Conservation (phyloP, 164 flowering plant genomes). For the Magnolia kwangsiensis region DNA sequence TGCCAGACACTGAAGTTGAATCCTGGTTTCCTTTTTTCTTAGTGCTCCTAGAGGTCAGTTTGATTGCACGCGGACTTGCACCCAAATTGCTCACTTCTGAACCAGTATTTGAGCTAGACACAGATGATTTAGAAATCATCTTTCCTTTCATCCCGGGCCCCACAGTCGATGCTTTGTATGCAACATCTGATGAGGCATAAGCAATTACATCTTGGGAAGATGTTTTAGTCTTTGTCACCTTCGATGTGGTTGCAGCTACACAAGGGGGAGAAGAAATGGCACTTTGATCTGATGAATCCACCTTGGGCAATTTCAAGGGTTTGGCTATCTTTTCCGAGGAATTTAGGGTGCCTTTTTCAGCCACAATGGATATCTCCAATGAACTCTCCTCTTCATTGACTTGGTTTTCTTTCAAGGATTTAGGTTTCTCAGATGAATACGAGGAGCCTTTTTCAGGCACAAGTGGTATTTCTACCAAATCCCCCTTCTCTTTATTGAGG, state of each 20-base stretch:
- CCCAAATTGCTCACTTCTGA: constrained; percentile 26
- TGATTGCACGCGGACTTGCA: constrained; percentile 23
- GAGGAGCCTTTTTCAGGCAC: constrained; percentile 38
- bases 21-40: constrained; percentile 46
- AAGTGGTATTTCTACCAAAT: constrained; percentile 53
- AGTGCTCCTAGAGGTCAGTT: constrained; percentile 35
- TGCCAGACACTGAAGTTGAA: constrained; percentile 22
- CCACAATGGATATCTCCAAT: constrained; percentile 57
- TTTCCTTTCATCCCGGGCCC: constrained; percentile 17
- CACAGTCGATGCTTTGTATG: constrained; percentile 11
- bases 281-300: constrained; percentile 18
- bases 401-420: not conserved
- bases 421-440: not conserved
- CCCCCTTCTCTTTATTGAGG: constrained; percentile 38
- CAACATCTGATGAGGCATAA: constrained; percentile 20
- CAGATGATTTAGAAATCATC: constrained; percentile 20
- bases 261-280: constrained; percentile 18
- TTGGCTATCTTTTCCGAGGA: constrained; percentile 25
- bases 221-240: constrained; percentile 18
- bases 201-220: constrained; percentile 21
- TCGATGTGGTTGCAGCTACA: constrained; percentile 10
- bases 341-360: constrained; percentile 29
- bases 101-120: constrained; percentile 17
- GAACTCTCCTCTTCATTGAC: constrained; percentile 38
- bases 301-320: constrained; percentile 13